These are phyloP conservation scores for Plasmodium coatneyi DNA, from an alignment of 169 alveolate genomes.

Conservation along the genomic window DNA sequence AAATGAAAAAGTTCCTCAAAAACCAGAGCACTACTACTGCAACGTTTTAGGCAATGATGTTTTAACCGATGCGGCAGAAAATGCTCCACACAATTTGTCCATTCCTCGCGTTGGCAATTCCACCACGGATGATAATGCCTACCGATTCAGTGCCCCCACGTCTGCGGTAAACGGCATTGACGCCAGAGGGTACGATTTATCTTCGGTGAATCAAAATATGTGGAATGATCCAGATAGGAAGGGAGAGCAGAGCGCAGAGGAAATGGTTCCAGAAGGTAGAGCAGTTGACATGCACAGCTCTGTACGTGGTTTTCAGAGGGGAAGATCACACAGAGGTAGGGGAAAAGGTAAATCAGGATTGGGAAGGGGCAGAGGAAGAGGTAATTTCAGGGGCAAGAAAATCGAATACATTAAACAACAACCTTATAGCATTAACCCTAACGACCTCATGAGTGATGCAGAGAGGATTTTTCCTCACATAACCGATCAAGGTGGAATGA, in stretches of 20 bases:
- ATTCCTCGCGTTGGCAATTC: neutral
- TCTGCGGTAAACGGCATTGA: neutral
- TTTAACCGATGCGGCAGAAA: conserved; percentile 5
- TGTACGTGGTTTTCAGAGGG: neutral
- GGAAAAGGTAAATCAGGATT: neutral
- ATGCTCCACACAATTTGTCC: neutral
- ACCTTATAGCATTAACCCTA: neutral
- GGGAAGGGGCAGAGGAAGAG: neutral
- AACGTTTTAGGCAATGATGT: conserved; percentile 21
- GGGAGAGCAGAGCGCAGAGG: neutral
- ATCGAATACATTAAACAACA: neutral
- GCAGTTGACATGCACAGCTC: neutral
- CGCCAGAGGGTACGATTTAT: neutral
- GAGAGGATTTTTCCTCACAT: neutral
- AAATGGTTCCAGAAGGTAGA: neutral
- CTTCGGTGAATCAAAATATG: neutral
- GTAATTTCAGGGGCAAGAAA: neutral
- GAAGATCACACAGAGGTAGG: neutral
- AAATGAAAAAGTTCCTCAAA: neutral
- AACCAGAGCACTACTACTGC: neutral
- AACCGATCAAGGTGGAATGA: neutral
- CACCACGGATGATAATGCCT: neutral
- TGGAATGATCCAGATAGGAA: neutral
- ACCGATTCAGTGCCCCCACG: neutral
- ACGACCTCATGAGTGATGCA: neutral